Evolutionary conservation across 176 grass and related monocot genomes (phyloP).

Genomic region (Ensete ventricosum): DNA sequence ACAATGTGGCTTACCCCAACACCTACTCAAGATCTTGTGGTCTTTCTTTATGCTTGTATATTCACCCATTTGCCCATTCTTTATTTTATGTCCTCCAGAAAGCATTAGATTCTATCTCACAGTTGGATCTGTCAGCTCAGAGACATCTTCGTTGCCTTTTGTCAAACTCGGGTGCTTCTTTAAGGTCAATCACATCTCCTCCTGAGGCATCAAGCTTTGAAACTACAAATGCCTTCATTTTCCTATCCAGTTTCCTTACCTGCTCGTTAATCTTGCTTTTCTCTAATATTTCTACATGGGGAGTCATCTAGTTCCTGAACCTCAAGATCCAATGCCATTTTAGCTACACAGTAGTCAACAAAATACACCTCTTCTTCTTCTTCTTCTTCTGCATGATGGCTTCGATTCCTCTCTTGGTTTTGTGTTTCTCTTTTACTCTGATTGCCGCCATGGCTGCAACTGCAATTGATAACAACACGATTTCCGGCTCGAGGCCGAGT

Average conservation of each 20-base stretch:
- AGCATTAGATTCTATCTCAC: background rate
- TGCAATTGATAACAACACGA: constrained; percentile 23
- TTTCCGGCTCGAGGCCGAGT: constrained; percentile 19
- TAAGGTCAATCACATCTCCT: background rate
- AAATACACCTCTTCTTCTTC: background rate
- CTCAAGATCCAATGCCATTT: background rate
- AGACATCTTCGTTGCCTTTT: too few relatives aligned
- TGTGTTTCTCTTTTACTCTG: constrained; percentile 16
- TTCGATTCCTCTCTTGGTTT: constrained; percentile 19
- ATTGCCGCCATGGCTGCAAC: constrained; percentile 12
- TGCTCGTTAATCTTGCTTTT: background rate
- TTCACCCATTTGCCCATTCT: background rate
- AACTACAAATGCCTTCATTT: background rate
- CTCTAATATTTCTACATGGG: background rate
- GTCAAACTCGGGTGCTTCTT: too few relatives aligned
- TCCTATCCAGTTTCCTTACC: too few relatives aligned
- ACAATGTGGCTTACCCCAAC: too few relatives aligned
- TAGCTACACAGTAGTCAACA: background rate
- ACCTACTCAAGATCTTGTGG: too few relatives aligned
- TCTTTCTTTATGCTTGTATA: background rate
- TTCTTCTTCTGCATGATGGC: constrained; percentile 23
- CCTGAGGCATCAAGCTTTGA: background rate
- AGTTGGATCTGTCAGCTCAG: background rate
- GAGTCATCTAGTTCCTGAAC: background rate
- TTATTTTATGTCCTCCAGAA: background rate